Conservation (phyloP, 2,329 filamentous ascomycete species). For the Hypoxylon sp. region DNA sequence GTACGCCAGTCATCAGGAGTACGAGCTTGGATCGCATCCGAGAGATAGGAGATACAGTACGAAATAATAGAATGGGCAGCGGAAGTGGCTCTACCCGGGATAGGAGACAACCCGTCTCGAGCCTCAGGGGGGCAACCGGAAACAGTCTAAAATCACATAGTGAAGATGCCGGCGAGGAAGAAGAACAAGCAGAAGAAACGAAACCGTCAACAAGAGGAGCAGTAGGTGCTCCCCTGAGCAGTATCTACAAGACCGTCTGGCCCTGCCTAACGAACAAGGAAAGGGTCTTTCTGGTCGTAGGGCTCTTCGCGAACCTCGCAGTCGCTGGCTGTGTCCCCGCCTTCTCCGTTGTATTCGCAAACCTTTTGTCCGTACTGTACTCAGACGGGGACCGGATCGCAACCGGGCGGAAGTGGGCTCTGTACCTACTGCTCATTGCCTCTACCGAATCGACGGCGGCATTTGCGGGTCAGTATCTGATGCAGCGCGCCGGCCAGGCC, state of each 20-base stretch:
- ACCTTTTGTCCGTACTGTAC: slow-evolving; percentile 76
- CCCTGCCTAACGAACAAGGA: slow-evolving; percentile 64
- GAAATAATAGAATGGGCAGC: slow-evolving; percentile 22
- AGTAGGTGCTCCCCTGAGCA: slow-evolving; percentile 50
- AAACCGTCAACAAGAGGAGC: neutral
- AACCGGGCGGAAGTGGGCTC: slow-evolving; percentile 69
- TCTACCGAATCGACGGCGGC: slow-evolving; percentile 69
- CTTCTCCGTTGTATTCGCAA: slow-evolving; percentile 79
- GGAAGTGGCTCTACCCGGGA: slow-evolving; percentile 18
- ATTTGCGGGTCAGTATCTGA: slow-evolving; percentile 72
- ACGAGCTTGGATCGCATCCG: slow-evolving; percentile 36
- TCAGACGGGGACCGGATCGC: slow-evolving; percentile 55
- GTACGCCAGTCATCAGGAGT: slow-evolving; percentile 2
- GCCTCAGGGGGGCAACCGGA: neutral
- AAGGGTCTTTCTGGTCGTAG: slow-evolving; percentile 64
- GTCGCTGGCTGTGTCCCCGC: slow-evolving; percentile 74
- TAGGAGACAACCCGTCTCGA: neutral
- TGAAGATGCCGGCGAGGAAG: neutral
- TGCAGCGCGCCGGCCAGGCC: slow-evolving; percentile 74
- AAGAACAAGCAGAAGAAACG: neutral
- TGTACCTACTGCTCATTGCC: slow-evolving; percentile 73
- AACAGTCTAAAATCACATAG: neutral
- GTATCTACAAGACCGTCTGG: slow-evolving; percentile 76
- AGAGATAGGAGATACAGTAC: slow-evolving; percentile 32
- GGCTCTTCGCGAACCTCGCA: slow-evolving; percentile 66